phyloP scores from a whole-genome alignment of 2,329 filamentous ascomycete genomes.

The Alternaria gaisen region DNA sequence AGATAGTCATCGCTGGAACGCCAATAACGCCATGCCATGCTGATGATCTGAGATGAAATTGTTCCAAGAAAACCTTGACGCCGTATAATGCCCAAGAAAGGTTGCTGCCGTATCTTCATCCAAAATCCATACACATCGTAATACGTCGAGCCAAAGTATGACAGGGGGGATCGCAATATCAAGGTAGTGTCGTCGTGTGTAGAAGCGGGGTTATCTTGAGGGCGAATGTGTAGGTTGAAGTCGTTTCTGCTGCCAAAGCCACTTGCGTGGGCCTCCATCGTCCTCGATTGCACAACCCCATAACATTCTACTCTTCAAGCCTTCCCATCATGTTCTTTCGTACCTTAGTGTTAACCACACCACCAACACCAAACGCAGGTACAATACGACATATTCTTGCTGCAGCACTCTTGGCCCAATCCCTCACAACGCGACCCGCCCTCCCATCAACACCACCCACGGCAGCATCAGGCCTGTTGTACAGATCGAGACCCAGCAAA shows the following conservation, averaged over 20 bases:
- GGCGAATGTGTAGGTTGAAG: constrained; percentile 90
- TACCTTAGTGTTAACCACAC: constrained; percentile 82
- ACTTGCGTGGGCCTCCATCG: not conserved
- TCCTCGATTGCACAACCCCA: not conserved
- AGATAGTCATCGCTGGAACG: not conserved
- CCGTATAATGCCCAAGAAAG: not conserved
- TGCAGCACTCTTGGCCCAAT: constrained; percentile 77
- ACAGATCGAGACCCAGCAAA: constrained; percentile 83
- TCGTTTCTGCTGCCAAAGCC: not conserved
- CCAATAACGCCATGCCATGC: not conserved
- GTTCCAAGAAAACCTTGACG: not conserved
- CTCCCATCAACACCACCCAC: constrained; percentile 66
- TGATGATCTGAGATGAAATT: not conserved
- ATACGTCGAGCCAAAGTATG: constrained; percentile 66
- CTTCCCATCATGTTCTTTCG: constrained; percentile 71
- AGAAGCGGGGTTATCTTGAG: constrained; percentile 71
- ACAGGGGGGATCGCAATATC: constrained; percentile 94
- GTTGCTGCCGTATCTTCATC: not conserved
- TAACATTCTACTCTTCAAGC: constrained; percentile 27
- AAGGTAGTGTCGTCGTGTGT: constrained; percentile 97
- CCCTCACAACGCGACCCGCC: constrained; percentile 71
- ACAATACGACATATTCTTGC: constrained; percentile 86
- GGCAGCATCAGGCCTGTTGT: constrained; percentile 70
- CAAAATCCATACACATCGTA: not conserved
- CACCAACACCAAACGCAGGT: constrained; percentile 87